Conservation (phyloP, 768 basidiomycete genomes). For the Amanita fuliginea region DNA sequence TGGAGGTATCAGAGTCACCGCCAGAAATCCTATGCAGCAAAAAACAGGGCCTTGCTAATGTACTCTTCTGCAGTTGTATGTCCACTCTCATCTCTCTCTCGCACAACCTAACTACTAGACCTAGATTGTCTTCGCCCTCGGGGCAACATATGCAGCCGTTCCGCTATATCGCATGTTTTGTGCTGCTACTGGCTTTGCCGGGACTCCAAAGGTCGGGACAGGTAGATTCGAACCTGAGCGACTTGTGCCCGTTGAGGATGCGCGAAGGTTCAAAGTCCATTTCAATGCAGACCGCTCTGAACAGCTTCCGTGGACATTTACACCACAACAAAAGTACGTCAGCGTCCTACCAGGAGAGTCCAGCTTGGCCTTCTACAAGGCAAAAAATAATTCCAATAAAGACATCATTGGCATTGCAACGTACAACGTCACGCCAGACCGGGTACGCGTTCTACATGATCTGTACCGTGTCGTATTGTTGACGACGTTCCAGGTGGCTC, state of each 20-base stretch:
- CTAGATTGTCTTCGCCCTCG: slow-evolving; percentile 57
- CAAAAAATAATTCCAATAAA: slow-evolving; percentile 71
- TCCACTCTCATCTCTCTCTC: slow-evolving; percentile 6
- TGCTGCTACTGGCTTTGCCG: slow-evolving; percentile 93
- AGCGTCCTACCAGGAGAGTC: slow-evolving; percentile 93
- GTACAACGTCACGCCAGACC: slow-evolving; percentile 97
- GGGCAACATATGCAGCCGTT: slow-evolving; percentile 93
- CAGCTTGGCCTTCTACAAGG: slow-evolving; percentile 91
- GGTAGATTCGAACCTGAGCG: slow-evolving; percentile 79
- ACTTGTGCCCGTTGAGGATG: slow-evolving; percentile 60
- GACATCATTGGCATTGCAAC: slow-evolving; percentile 98
- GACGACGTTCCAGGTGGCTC: slow-evolving; percentile 59
- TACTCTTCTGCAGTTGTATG: slow-evolving; percentile 77
- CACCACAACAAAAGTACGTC: slow-evolving; percentile 83
- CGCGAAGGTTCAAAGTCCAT: slow-evolving; percentile 79
- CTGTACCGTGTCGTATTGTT: background rate
- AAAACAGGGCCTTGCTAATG: slow-evolving; percentile 70
- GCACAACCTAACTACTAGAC: background rate
- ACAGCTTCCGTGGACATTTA: slow-evolving; percentile 87
- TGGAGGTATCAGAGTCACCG: slow-evolving; percentile 11
- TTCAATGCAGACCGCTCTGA: slow-evolving; percentile 93
- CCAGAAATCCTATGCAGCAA: slow-evolving; percentile 35
- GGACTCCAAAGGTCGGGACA: slow-evolving; percentile 85
- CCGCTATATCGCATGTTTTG: slow-evolving; percentile 98
- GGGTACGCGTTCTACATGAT: slow-evolving; percentile 41